Percentiles rank a stretch among this genome's conserved stretches.
These are phyloP conservation scores for Aphanomyces invadans DNA, from an alignment of 352 stramenopile genomes.

Conservation along the genomic window DNA sequence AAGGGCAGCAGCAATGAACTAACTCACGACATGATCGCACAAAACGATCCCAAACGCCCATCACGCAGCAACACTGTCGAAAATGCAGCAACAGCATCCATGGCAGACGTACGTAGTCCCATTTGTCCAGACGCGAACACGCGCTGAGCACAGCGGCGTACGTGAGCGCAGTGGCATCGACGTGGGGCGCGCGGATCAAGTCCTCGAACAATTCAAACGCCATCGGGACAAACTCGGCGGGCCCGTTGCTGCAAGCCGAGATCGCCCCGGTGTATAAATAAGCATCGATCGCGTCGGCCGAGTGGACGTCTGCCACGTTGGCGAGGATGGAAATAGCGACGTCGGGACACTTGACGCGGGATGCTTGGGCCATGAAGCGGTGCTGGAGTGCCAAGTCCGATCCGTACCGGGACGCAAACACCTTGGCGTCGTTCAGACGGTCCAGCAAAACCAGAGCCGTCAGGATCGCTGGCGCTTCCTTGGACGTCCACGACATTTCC, in stretches of 20 bases:
- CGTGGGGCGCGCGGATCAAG: conserved; percentile 44
- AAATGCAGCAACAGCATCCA: not conserved
- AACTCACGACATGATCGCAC: too few relatives aligned
- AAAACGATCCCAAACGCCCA: too few relatives aligned
- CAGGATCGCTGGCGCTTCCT: conserved; percentile 20
- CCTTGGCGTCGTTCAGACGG: conserved; percentile 2
- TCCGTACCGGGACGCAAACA: conserved; percentile 1
- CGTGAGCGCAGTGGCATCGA: conserved; percentile 61
- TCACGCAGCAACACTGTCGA: not conserved
- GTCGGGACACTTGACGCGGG: conserved; percentile 7
- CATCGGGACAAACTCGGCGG: conserved; percentile 37
- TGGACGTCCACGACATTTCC: not conserved
- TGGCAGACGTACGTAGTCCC: conserved; percentile 45
- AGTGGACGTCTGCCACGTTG: not conserved
- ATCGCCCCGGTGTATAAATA: conserved; percentile 77
- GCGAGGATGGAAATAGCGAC: conserved; percentile 4
- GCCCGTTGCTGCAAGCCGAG: conserved; percentile 59
- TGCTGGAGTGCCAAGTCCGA: not conserved
- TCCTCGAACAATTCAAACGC: conserved; percentile 67
- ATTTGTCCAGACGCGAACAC: conserved; percentile 55
- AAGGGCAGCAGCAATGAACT: too few relatives aligned
- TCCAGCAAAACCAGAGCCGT: conserved; percentile 10
- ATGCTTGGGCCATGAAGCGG: conserved; percentile 1
- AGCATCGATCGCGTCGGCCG: conserved; percentile 33
- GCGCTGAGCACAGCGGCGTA: conserved; percentile 65